Evolutionary conservation across 73 alveolate species (phyloP), one percentile per base, ranked within the genome.

Genomic region (Paramecium bursaria): DNA sequence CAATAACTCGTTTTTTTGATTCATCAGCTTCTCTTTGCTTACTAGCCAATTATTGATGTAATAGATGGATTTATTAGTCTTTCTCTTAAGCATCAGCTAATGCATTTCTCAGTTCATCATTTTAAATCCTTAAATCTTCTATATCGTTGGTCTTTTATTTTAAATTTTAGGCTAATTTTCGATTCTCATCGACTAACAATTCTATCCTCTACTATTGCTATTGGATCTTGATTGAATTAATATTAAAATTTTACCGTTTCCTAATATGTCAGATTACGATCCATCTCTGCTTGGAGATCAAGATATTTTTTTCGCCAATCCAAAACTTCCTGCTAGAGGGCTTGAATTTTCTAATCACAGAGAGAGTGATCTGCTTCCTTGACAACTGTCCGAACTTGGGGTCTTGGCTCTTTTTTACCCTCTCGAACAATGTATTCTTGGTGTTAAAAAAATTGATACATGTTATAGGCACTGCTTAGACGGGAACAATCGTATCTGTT

Each of bases 281-380:
- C 82, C 23, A 33, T 14, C 23, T 67, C 82, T 11, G 82, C 82
- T 19, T 67, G 27, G 3, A 67, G 55, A 26, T 39, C 82, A 11
- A 67, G 82, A 42, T 67, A 67, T 42, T 67, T 67, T 47, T 67
- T 67, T 26, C 82, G 27, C 82, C 82, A 67, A 39, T 25, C 19
- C 49, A 39, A 53, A 14, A 67, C 21, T 47, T 67, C 82, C 11
- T 67, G 33, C 44, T 67, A 67, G 33, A 25, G 57, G 26, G 26
- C 82, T 11, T 42, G 22, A 67, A 33, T 67, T 42, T 57, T 67
- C 23, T 67, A 42, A 39, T 67, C 82, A 67, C 82, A 67, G 44
- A n/a, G 21, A 67, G 47, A 15, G 44, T 67, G 82, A 67, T 67
- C 82, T 21, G 82, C 82, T 42, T 67, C 82, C 44, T 42, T 67